These are phyloP conservation scores for Starmerella khaoyaiensis DNA, from an alignment of 805 yeast species.

Conservation along the genomic window DNA sequence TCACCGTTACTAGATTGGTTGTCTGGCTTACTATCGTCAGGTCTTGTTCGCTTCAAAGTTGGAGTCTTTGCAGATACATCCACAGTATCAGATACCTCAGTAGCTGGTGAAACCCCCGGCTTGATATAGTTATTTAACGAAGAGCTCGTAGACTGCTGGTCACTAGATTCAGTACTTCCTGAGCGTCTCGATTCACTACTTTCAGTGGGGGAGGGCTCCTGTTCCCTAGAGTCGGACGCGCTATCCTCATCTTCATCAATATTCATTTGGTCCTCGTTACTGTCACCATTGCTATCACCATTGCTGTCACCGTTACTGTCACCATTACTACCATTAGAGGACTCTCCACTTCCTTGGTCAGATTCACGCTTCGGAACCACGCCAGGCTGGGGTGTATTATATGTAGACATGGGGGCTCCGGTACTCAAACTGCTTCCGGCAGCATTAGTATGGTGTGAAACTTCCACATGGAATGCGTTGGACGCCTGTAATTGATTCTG, in stretches of 20 bases:
- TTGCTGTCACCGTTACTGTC: slow-evolving; percentile 9
- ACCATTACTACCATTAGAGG: slow-evolving; percentile 10
- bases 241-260: slow-evolving; percentile 4
- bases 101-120: not conserved
- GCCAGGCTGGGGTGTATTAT: slow-evolving; percentile 6
- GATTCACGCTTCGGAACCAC: slow-evolving; percentile 4
- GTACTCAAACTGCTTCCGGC: slow-evolving; percentile 11
- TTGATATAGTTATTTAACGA: no score
- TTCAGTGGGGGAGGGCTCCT: not conserved
- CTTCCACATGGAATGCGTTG: no score
- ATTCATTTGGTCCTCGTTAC: slow-evolving; percentile 3
- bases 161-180: slow-evolving; percentile 1
- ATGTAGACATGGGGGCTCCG: slow-evolving; percentile 15
- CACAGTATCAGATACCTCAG: slow-evolving; percentile 2
- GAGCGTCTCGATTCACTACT: not conserved
- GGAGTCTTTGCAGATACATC: not conserved
- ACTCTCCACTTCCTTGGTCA: slow-evolving; percentile 6
- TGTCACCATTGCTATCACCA: slow-evolving; percentile 10
- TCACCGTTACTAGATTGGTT: no score
- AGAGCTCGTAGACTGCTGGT: not conserved
- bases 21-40: not conserved
- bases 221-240: slow-evolving; percentile 1
- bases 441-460: no score
- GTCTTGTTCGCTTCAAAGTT: not conserved
- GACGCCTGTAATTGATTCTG: no score